Percentiles rank a stretch among this genome's conserved stretches.
phyloP scores from a whole-genome alignment of 768 basidiomycete species.

The Mycena sanguinolenta region DNA sequence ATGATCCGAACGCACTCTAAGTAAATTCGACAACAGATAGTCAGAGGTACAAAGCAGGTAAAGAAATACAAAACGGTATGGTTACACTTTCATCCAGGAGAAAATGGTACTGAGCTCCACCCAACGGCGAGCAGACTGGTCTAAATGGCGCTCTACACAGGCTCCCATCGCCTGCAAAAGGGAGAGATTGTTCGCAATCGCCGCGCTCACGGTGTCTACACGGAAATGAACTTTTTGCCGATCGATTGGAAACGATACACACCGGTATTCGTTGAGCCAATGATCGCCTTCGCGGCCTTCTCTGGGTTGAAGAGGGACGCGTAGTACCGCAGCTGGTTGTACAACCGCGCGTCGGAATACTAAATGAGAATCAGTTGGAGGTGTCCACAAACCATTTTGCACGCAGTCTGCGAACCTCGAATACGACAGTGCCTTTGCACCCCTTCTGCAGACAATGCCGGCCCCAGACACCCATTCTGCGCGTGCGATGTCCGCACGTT shows the following conservation, averaged over 20 bases:
- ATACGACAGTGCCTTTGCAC: slow-evolving; percentile 78
- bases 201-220: slow-evolving; percentile 68
- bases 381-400: background rate
- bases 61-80: slow-evolving; percentile 5
- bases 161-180: slow-evolving; percentile 66
- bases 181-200: slow-evolving; percentile 62
- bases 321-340: slow-evolving; percentile 92
- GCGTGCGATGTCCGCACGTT: slow-evolving; percentile 86
- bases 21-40: slow-evolving; percentile 16
- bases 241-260: background rate
- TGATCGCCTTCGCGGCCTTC: slow-evolving; percentile 67
- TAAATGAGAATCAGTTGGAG: slow-evolving; percentile 47
- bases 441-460: slow-evolving; percentile 78
- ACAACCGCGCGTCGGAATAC: slow-evolving; percentile 89
- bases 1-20: background rate
- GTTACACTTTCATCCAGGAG: slow-evolving; percentile 79
- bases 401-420: slow-evolving; percentile 71
- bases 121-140: slow-evolving; percentile 91
- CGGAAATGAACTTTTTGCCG: background rate
- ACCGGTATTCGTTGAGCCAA: slow-evolving; percentile 61
- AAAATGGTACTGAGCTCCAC: slow-evolving; percentile 87
- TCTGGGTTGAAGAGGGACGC: slow-evolving; percentile 81
- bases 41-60: no score
- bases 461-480: slow-evolving; percentile 95
- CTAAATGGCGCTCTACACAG: slow-evolving; percentile 84